Conservation (phyloP, 2,329 filamentous ascomycete genomes). For the Colletotrichum eremochloae region DNA sequence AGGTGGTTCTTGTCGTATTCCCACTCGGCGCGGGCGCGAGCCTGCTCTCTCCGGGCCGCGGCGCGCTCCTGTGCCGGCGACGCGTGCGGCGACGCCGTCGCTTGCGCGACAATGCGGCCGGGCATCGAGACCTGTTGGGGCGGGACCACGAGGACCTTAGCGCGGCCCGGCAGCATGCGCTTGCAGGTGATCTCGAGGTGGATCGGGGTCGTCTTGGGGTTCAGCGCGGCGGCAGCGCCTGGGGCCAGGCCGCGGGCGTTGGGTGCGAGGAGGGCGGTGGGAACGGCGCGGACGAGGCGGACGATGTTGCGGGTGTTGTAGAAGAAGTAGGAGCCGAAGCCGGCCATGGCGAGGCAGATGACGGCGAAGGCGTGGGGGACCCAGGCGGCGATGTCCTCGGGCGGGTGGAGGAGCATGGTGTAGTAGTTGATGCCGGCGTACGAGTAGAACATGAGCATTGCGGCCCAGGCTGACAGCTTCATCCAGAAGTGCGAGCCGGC, state of each 20-base stretch:
- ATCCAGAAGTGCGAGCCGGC: conserved; percentile 74
- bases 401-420: conserved; percentile 61
- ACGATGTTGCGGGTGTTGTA: conserved; percentile 70
- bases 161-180: conserved; percentile 63
- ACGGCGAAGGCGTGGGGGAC: conserved; percentile 69
- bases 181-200: conserved; percentile 67
- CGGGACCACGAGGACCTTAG: conserved; percentile 57
- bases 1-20: conserved; percentile 69
- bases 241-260: conserved; percentile 1
- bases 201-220: conserved; percentile 48
- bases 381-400: conserved; percentile 67
- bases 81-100: conserved; percentile 7
- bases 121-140: conserved; percentile 55
- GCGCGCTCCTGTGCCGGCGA: conserved; percentile 47
- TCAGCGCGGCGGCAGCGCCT: conserved; percentile 28
- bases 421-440: conserved; percentile 66
- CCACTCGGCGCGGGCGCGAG: conserved; percentile 54
- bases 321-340: conserved; percentile 71
- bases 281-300: conserved; percentile 68
- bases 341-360: conserved; percentile 71
- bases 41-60: conserved; percentile 54
- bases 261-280: conserved; percentile 46
- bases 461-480: conserved; percentile 70
- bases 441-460: conserved; percentile 65
- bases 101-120: conserved; percentile 50